Evolutionary conservation across 2,329 filamentous ascomycete genomes (phyloP), one percentile per base, ranked within the genome.

Genomic region (Fusarium equiseti): DNA sequence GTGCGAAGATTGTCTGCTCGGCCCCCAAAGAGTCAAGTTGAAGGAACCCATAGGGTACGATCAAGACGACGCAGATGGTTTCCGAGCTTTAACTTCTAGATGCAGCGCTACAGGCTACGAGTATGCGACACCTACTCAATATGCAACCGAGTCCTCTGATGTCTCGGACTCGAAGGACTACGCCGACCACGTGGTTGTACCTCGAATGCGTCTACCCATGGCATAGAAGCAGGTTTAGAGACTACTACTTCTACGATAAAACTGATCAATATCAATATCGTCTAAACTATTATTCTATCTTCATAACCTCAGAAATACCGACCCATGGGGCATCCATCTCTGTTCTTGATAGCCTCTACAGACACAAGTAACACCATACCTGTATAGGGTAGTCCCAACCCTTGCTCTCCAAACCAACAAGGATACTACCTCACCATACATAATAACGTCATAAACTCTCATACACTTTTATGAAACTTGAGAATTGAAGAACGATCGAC

Each of bases 391-490:
- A 67, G n/a, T 22, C 24, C 9, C 38, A 6, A 38, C 8, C 20
- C 29, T 32, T 6, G 15, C 3, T 6, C n/a, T 24, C 22, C 11
- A 32, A 26, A 20, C 24, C 3, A 29, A 56, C 68, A 71, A 38
- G 67, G 67, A 46, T 68, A 29, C 35, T 50, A 32, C 43, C 32
- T 62, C 38, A 27, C 24, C 45, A 71, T 70, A 67, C 68, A 68
- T n/a, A 46, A 71, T 63, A 60, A 68, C 68, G 68, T 70, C 68
- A 70, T 71, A 53, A 58, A 53, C 43, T 35, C 62, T 38, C 35
- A 38, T 53, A 50, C 58, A 59, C 43, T 27, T 43, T 62, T 55
- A 46, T 67, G 49, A 62, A 68, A 59, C 58, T 49, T 71, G 67
- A 46, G 53, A 56, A 27, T 49, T 27, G 26, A 67, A 58, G 27